A percentile compares a stretch with the other conserved stretches of the same genome.
phyloP scores from a whole-genome alignment of 805 yeast species.

The Candida sonorensis region DNA sequence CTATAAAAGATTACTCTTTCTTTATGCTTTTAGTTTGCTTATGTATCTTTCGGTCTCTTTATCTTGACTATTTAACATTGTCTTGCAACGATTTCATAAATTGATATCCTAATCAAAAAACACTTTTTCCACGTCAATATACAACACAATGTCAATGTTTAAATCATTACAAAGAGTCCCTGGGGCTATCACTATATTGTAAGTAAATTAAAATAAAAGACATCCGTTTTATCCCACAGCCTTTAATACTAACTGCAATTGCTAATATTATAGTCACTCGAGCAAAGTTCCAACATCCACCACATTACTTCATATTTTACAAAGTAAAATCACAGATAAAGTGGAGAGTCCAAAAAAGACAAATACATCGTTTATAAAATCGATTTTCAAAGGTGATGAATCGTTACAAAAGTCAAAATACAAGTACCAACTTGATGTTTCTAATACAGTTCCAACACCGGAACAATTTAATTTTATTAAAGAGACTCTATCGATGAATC shows the following conservation, averaged over 20 bases:
- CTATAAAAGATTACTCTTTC: too few relatives aligned
- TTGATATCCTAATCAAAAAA: too few relatives aligned
- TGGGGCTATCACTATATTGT: conserved; percentile 40
- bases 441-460: conserved; percentile 19
- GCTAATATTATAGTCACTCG: conserved; percentile 27
- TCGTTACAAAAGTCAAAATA: conserved; percentile 9
- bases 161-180: conserved; percentile 38
- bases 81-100: too few relatives aligned
- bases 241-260: conserved; percentile 9
- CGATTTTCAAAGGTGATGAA: neutral
- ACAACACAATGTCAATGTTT: conserved; percentile 39
- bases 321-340: conserved; percentile 4
- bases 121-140: too few relatives aligned
- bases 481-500: conserved; percentile 19
- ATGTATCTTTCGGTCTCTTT: too few relatives aligned
- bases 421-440: conserved; percentile 20
- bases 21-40: too few relatives aligned
- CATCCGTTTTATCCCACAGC: too few relatives aligned
- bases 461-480: conserved; percentile 28
- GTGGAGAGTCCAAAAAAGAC: neutral
- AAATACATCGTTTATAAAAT: neutral
- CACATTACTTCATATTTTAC: conserved; percentile 7
- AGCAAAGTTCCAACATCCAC: conserved; percentile 16
- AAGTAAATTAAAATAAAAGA: conserved; percentile 15
- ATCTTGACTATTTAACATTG: too few relatives aligned